Evolutionary conservation across 2,329 filamentous ascomycete genomes (phyloP).

Genomic region (Dryadomyces quercus-mongolicae): DNA sequence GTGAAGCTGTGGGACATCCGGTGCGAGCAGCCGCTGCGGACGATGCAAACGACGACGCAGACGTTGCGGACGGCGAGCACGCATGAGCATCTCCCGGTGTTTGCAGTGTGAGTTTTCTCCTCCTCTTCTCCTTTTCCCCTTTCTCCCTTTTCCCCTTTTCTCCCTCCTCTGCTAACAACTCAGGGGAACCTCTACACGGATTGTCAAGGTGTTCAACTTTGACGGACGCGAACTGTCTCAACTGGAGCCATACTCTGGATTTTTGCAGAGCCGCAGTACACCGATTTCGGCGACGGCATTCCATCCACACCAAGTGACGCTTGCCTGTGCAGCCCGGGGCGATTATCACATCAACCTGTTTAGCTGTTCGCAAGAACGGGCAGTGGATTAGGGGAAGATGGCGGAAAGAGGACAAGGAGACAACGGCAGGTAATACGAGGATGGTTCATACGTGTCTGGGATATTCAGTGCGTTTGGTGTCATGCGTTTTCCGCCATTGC

Average conservation of each 20-base stretch:
- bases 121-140: background rate
- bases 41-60: conserved; percentile 62
- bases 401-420: no score
- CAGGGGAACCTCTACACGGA: conserved; percentile 78
- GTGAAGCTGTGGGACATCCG: conserved; percentile 95
- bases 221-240: conserved; percentile 67
- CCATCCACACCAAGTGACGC: conserved; percentile 85
- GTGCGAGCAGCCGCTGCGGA: conserved; percentile 64
- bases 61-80: conserved; percentile 77
- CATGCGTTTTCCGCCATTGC: no score
- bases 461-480: no score
- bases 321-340: conserved; percentile 75
- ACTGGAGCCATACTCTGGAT: conserved; percentile 82
- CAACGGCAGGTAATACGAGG: background rate
- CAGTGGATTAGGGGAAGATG: background rate
- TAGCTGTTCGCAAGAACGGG: conserved; percentile 36
- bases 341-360: conserved; percentile 89
- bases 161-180: conserved; percentile 16
- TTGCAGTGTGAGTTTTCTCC: conserved; percentile 64
- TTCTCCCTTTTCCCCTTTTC: background rate
- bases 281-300: conserved; percentile 86
- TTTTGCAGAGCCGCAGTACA: conserved; percentile 66
- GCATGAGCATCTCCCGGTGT: conserved; percentile 93
- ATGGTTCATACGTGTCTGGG: no score
- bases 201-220: conserved; percentile 87